Evolutionary conservation across 176 grass and related monocot genomes (phyloP), one percentile per base, ranked within the genome.

Genomic region (Rhipidocladum racemiflorum): DNA sequence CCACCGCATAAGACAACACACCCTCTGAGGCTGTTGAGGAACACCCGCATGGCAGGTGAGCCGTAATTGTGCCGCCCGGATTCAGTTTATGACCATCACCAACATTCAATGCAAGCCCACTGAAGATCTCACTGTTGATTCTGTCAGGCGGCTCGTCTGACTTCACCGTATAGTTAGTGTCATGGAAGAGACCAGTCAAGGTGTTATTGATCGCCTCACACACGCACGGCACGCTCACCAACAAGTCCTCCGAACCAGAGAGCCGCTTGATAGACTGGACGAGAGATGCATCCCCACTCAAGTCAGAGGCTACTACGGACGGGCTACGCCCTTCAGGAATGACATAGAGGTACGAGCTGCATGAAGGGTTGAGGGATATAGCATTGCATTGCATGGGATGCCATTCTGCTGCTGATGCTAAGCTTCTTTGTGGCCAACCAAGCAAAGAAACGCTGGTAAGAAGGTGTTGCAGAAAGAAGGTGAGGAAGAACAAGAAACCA

Each of bases 321-420:
- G 51, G 14, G 70, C 17, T 46, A 46, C 72, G 86, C 42, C 89
- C 89, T 56, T 50, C 28, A 60, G 89, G 76, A 53, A 38, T 85
- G 72, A 87, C 89, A 28, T 91, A 94, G 40, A 94, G 83, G 80
- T 87, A 87, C 18, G 84, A 86, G 53, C 44, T 77, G 80, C 92
- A 91, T 3, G 38, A 72, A 28, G 83, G 36, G 65, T 61, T 66
- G 70, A 57, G 68, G 25, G 76, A 70, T 13, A 49, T 16, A 44
- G 24, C 10, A 21, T 34, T 34, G 65, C 88, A 90, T 20, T 25
- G 34, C 72, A 85, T 88, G 15, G 85, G 78, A 21, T 80, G 70
- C 84, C 85, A 88, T 70, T 29, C 14, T 18, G 62, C 7, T 18
- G 43, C 18, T 74, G 63, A 46, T 62, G 46, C 40, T 72, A 76